These are phyloP conservation scores for Claviceps digitariae DNA, from an alignment of 2,329 filamentous ascomycete species.

Conservation along the genomic window DNA sequence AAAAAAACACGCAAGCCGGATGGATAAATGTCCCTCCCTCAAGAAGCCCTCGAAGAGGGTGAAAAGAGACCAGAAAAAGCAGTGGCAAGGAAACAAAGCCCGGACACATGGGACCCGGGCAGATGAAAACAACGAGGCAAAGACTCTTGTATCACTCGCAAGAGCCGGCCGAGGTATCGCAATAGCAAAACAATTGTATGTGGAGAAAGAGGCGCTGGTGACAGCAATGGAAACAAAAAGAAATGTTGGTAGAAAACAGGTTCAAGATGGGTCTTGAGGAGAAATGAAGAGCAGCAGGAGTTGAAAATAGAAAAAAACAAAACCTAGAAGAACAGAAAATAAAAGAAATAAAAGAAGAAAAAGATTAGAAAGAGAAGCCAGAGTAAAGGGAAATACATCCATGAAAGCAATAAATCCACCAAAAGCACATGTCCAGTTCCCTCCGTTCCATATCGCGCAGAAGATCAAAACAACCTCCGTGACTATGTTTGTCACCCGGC, in stretches of 20 bases:
- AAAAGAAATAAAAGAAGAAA: neutral
- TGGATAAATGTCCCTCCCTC: too few species aligned
- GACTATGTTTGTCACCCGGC: neutral
- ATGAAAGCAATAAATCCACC: neutral
- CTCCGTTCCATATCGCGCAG: neutral
- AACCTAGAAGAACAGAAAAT: neutral
- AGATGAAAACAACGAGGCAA: conserved; percentile 1
- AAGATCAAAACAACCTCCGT: neutral
- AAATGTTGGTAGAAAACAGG: too few species aligned
- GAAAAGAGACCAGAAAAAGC: too few species aligned
- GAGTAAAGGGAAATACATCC: neutral
- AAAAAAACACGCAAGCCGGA: too few species aligned
- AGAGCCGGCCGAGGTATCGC: conserved; percentile 10
- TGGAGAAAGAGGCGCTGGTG: neutral
- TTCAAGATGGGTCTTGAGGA: too few species aligned
- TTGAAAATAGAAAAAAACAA: neutral
- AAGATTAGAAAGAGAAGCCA: too few species aligned
- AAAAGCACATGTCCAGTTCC: neutral
- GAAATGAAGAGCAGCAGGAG: neutral
- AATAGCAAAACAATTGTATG: conserved; percentile 3
- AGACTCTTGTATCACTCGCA: conserved; percentile 1
- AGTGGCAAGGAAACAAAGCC: too few species aligned
- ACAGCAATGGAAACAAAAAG: neutral
- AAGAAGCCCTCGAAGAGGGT: too few species aligned
- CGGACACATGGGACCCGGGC: too few species aligned